These are phyloP conservation scores for Fusarium siculi DNA, from an alignment of 2,329 filamentous ascomycete species.

Conservation along the genomic window DNA sequence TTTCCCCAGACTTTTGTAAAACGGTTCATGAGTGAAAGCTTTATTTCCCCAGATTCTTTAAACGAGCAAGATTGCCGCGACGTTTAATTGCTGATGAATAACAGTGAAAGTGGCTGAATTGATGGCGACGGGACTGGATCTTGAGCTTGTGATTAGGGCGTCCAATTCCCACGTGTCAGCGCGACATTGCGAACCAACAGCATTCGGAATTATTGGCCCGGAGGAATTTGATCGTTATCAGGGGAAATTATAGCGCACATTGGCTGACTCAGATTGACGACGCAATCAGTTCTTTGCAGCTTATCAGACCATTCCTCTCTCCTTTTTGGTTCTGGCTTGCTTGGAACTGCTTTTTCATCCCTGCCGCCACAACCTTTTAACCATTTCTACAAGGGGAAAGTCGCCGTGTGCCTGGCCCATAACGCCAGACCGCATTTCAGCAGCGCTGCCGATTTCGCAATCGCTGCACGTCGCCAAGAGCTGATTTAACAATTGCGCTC, in stretches of 20 bases:
- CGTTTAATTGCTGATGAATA: not conserved
- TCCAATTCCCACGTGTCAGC: constrained; percentile 27
- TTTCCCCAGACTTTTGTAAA: constrained; percentile 32
- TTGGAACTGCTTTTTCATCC: not conserved
- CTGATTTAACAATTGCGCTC: not conserved
- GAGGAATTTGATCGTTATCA: not conserved
- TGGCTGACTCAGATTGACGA: constrained; percentile 5
- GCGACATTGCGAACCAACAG: not conserved
- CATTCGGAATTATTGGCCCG: not conserved
- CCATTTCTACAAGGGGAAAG: constrained; percentile 27
- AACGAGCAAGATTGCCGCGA: constrained; percentile 2
- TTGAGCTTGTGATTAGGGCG: constrained; percentile 33
- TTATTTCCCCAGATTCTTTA: constrained; percentile 29
- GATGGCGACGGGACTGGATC: constrained; percentile 31
- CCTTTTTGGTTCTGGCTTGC: not conserved
- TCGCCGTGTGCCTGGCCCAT: constrained; percentile 1
- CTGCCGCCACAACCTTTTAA: constrained; percentile 18
- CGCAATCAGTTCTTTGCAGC: not conserved
- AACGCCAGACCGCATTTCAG: not conserved
- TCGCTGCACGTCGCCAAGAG: constrained; percentile 2
- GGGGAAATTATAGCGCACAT: not conserved
- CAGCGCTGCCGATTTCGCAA: not conserved
- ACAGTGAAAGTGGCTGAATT: not conserved
- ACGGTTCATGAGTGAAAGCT: not conserved
- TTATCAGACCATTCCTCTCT: not conserved